These are phyloP conservation scores for Liriodendron chinense DNA, from an alignment of 164 flowering plant genomes.

Conservation along the genomic window DNA sequence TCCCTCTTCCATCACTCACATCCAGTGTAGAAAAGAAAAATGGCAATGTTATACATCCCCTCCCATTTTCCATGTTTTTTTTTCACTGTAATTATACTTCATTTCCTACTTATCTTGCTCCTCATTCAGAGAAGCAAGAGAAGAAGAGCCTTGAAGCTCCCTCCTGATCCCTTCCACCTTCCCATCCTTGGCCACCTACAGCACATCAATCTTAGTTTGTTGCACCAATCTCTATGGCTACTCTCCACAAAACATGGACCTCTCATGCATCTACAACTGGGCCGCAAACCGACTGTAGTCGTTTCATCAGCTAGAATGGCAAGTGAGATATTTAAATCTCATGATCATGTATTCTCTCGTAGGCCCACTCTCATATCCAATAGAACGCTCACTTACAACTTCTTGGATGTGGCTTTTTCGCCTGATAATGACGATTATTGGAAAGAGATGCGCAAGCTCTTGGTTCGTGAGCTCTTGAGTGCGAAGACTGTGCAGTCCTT, in stretches of 20 bases:
- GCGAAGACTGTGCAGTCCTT: conserved; percentile 43
- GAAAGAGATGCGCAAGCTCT: conserved; percentile 40
- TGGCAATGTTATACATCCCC: too few relatives aligned
- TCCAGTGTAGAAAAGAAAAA: too few relatives aligned
- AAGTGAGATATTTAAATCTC: conserved; percentile 8
- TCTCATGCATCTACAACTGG: conserved; percentile 11
- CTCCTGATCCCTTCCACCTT: conserved; percentile 2
- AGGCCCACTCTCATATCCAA: conserved; percentile 9
- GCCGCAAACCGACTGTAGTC: conserved; percentile 20
- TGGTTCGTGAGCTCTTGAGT: conserved; percentile 37
- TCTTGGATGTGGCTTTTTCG: conserved; percentile 34
- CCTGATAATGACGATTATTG: conserved; percentile 58
- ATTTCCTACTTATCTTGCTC: background rate
- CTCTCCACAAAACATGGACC: conserved; percentile 16
- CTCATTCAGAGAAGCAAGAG: background rate
- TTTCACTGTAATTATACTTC: too few relatives aligned
- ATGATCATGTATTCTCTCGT: conserved; percentile 8
- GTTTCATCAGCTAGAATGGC: conserved; percentile 25
- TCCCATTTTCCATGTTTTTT: too few relatives aligned
- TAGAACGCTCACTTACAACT: conserved; percentile 39
- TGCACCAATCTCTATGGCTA: conserved; percentile 14
- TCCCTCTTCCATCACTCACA: too few relatives aligned
- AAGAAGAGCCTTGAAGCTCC: background rate
- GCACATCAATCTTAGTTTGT: conserved; percentile 13
- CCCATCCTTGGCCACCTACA: conserved; percentile 20